Percentiles rank a stretch among this genome's conserved stretches.
These are phyloP conservation scores for Coemansia sp. DNA, from an alignment of 192 early-diverging fungal genomes.

Conservation along the genomic window DNA sequence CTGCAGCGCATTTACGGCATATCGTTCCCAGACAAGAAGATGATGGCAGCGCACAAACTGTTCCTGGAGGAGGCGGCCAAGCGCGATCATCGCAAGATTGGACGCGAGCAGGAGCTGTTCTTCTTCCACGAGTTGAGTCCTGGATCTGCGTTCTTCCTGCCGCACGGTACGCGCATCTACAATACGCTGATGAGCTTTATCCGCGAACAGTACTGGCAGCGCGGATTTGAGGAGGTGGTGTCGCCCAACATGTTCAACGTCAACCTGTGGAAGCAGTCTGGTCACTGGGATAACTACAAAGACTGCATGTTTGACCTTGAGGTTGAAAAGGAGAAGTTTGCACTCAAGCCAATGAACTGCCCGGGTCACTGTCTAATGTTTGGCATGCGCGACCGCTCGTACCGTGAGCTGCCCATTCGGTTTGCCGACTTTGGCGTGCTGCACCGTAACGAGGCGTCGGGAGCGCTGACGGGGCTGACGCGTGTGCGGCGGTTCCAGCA, in stretches of 20 bases:
- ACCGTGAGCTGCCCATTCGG: slow-evolving; percentile 92
- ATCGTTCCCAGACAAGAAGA: slow-evolving; percentile 98
- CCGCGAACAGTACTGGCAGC: slow-evolving; percentile 80
- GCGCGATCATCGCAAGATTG: slow-evolving; percentile 97
- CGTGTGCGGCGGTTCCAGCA: slow-evolving; percentile 98
- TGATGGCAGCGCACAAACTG: slow-evolving; percentile 92
- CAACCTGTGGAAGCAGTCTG: slow-evolving; percentile 94
- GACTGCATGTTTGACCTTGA: slow-evolving; percentile 96
- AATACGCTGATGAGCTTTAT: slow-evolving; percentile 91
- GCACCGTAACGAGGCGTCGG: slow-evolving; percentile 91
- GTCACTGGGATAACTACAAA: slow-evolving; percentile 95
- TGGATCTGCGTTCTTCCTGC: slow-evolving; percentile 91
- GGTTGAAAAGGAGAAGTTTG: slow-evolving; percentile 96
- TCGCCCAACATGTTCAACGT: slow-evolving; percentile 98
- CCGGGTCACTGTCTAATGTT: slow-evolving; percentile 99
- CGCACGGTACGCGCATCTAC: slow-evolving; percentile 95
- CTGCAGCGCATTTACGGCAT: slow-evolving; percentile 98
- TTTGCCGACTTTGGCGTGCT: slow-evolving; percentile 98
- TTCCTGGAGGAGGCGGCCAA: slow-evolving; percentile 91
- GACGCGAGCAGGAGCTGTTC: slow-evolving; percentile 96
- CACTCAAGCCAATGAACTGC: slow-evolving; percentile 99
- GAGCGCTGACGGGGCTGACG: slow-evolving; percentile 90
- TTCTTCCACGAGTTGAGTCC: slow-evolving; percentile 96
- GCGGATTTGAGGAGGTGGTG: slow-evolving; percentile 96
- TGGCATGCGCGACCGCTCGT: slow-evolving; percentile 85